Base-by-base conservation (phyloP, 306 rosid genomes). In the Alnus rubra region DNA sequence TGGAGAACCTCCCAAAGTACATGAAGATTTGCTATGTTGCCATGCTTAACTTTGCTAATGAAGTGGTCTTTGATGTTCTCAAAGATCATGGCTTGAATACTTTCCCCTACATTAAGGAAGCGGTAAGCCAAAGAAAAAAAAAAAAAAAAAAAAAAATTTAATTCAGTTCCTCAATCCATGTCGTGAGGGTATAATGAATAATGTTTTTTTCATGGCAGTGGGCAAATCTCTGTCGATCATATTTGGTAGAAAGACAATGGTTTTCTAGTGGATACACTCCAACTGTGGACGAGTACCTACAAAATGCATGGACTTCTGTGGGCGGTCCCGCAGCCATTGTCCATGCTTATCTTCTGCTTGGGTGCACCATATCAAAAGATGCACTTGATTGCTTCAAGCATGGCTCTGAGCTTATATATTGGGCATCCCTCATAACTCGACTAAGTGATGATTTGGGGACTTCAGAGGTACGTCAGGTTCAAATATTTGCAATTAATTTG, bases 391-490 rank as follows among this genome's bases (percentile, higher is more conserved):
- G 51, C 49, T n/a, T 76, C 11, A 30, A 54, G 13, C 47, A 73
- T 48, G 77, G 60, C 73, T 76, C 84, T 65, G 10, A 80, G 28
- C 58, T 84, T 0, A 30, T 76, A 64, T 59, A 73, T 67, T 80
- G 76, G 79, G 69, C 84, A 37, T 76, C 84, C 37, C 53, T 84
- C 8, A 6, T 76, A 3, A 72, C 82, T 15, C 56, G 84, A n/a
- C 79, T 84, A 23, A 33, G 64, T 8, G 84, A 84, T 23, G 87
- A 84, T 74, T 74, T 84, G 63, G 82, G 84, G 18, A 80, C 84
- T 80, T 73, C 63, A 2, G 52, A 80, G 84, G 87, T 84, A 80
- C 30, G 1, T 9, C 0, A 2, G 3, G 0, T 42, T 16, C 9
- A 15, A 39, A 16, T 9, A 47, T 9, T 9, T 70, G 55, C 39